Percentiles rank a stretch among this genome's conserved stretches.
Evolutionary conservation across 2,329 filamentous ascomycete species (phyloP).

Genomic region (Xylariaceae sp.): DNA sequence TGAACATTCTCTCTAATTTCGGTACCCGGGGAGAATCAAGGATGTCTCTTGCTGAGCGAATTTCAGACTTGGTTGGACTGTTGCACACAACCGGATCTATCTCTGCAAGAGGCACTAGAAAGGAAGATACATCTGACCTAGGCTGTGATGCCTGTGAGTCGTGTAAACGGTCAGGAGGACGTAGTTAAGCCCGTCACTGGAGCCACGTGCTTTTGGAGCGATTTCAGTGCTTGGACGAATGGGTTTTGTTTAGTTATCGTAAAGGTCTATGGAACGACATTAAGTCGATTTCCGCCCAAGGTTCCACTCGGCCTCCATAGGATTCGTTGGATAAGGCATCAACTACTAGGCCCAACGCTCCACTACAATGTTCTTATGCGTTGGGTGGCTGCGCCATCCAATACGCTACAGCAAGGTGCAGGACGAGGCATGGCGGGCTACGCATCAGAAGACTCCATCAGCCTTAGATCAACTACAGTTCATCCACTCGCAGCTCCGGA

Average conservation of each 20-base stretch:
- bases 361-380: slow-evolving; percentile 17
- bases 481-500: no score
- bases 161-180: slow-evolving; percentile 7
- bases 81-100: no score
- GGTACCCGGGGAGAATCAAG: no score
- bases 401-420: no score
- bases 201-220: slow-evolving; percentile 33
- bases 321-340: slow-evolving; percentile 22
- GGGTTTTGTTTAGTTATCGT: slow-evolving; percentile 15
- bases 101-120: no score
- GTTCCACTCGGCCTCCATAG: slow-evolving; percentile 27
- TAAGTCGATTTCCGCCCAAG: slow-evolving; percentile 29
- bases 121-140: no score
- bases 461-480: no score
- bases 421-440: no score
- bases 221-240: slow-evolving; percentile 3
- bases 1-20: neutral
- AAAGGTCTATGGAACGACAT: slow-evolving; percentile 20
- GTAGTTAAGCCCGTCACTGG: slow-evolving; percentile 27
- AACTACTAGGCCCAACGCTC: slow-evolving; percentile 22
- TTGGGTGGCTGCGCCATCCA: slow-evolving; percentile 4
- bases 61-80: no score
- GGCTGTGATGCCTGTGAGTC: no score
- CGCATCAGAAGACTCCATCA: no score
- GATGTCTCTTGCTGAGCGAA: no score